Conservation (phyloP, 495 filamentous ascomycete genomes). For the Parmelia sp. region DNA sequence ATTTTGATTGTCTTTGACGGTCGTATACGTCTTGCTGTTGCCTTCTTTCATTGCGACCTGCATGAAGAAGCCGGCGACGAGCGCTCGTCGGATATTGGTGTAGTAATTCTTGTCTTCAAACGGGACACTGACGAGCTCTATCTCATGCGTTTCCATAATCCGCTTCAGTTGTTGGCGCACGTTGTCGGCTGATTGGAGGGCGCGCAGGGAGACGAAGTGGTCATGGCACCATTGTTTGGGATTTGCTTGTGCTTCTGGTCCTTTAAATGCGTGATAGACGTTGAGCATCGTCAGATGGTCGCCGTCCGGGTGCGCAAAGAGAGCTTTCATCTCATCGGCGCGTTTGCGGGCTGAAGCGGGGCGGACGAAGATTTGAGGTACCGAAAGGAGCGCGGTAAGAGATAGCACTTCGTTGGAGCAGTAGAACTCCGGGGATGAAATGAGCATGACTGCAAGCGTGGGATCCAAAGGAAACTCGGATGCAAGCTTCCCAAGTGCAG, state of each 20-base stretch:
- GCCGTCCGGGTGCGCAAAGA: slow-evolving; percentile 87
- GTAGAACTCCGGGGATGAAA: slow-evolving; percentile 94
- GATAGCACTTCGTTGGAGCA: slow-evolving; percentile 98
- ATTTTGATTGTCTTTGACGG: slow-evolving; percentile 87
- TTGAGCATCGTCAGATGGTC: slow-evolving; percentile 96
- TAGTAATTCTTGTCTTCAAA: slow-evolving; percentile 98
- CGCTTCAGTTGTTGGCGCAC: slow-evolving; percentile 83
- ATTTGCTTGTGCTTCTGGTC: slow-evolving; percentile 62
- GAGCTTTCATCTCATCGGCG: slow-evolving; percentile 96
- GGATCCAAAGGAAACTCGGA: slow-evolving; percentile 97
- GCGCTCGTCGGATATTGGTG: slow-evolving; percentile 86
- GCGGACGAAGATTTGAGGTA: slow-evolving; percentile 89
- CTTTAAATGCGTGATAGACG: slow-evolving; percentile 96
- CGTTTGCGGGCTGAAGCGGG: slow-evolving; percentile 75
- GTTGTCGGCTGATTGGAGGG: slow-evolving; percentile 86
- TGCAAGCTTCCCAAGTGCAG: slow-evolving; percentile 73
- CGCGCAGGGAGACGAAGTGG: slow-evolving; percentile 88
- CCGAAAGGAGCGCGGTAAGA: slow-evolving; percentile 86
- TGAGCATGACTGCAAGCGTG: slow-evolving; percentile 93
- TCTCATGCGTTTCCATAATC: slow-evolving; percentile 88
- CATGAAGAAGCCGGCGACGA: slow-evolving; percentile 99
- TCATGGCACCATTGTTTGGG: slow-evolving; percentile 91
- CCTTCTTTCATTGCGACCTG: slow-evolving; percentile 91
- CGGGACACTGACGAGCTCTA: slow-evolving; percentile 78
- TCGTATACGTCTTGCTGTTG: slow-evolving; percentile 74